A percentile compares a stretch with the other conserved stretches of the same genome.
These are phyloP conservation scores for Paecilomyces fulvus DNA, from an alignment of 2,329 filamentous ascomycete genomes.

Conservation along the genomic window DNA sequence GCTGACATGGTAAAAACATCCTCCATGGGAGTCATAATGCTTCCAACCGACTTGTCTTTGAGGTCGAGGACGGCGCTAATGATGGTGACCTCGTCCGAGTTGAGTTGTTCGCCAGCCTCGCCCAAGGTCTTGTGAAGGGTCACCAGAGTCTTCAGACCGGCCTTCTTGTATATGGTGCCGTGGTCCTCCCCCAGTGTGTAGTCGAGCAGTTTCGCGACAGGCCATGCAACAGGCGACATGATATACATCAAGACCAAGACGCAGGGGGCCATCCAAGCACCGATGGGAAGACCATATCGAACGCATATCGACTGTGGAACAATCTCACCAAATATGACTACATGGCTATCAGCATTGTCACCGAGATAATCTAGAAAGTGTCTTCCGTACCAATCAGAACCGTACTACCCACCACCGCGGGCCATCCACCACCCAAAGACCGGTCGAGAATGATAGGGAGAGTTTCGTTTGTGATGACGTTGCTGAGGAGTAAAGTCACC, in stretches of 20 bases:
- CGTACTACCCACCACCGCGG: slow-evolving; percentile 87
- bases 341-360: neutral
- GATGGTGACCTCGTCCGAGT: slow-evolving; percentile 97
- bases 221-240: slow-evolving; percentile 83
- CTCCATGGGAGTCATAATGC: slow-evolving; percentile 97
- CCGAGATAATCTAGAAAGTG: slow-evolving; percentile 1
- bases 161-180: slow-evolving; percentile 96
- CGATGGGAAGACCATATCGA: slow-evolving; percentile 89
- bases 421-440: slow-evolving; percentile 87
- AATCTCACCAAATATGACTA: slow-evolving; percentile 96
- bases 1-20: slow-evolving; percentile 97
- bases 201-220: slow-evolving; percentile 90
- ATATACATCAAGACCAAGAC: slow-evolving; percentile 88
- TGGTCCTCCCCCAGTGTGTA: slow-evolving; percentile 89
- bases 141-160: slow-evolving; percentile 89
- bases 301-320: slow-evolving; percentile 95
- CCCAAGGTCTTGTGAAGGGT: slow-evolving; percentile 90
- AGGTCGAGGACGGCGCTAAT: slow-evolving; percentile 94
- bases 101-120: slow-evolving; percentile 73
- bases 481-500: slow-evolving; percentile 85
- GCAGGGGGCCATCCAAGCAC: slow-evolving; percentile 83
- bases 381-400: slow-evolving; percentile 70
- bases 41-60: slow-evolving; percentile 89
- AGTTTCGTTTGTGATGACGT: slow-evolving; percentile 97
- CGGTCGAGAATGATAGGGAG: slow-evolving; percentile 90